phyloP scores from a whole-genome alignment of 768 basidiomycete species.

The Russula compacta region DNA sequence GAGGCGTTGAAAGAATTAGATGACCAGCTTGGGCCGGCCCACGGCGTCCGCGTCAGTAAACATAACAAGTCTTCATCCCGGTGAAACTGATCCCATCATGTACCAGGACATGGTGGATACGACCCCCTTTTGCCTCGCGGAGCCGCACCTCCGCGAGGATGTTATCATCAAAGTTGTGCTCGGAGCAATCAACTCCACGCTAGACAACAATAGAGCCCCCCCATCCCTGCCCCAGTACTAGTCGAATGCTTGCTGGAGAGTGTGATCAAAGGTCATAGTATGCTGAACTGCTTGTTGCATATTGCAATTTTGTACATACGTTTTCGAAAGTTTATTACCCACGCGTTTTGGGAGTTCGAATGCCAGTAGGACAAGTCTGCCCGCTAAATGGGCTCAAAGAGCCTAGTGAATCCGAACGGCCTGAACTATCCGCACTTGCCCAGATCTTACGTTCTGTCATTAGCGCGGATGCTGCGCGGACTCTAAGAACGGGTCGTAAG shows the following conservation, averaged over 20 bases:
- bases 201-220: background rate
- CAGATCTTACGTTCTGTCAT: background rate
- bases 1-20: slow-evolving; percentile 25
- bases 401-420: background rate
- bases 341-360: too few species aligned
- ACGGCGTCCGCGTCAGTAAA: slow-evolving; percentile 15
- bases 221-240: background rate
- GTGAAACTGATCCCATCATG: background rate
- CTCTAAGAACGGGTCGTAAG: background rate
- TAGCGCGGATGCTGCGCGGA: background rate
- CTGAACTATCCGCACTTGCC: background rate
- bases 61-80: too few species aligned
- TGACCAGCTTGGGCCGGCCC: slow-evolving; percentile 5
- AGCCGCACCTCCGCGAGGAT: slow-evolving; percentile 14
- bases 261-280: background rate
- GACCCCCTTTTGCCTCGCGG: slow-evolving; percentile 4
- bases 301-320: background rate
- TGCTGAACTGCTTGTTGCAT: background rate
- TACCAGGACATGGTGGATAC: slow-evolving; percentile 18
- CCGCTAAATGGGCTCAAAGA: too few species aligned
- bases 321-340: background rate
- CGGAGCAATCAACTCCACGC: slow-evolving; percentile 3
- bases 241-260: background rate
- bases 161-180: slow-evolving; percentile 11
- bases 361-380: background rate